Conservation (phyloP, 345 rosid genomes). For the Linum lewisii region DNA sequence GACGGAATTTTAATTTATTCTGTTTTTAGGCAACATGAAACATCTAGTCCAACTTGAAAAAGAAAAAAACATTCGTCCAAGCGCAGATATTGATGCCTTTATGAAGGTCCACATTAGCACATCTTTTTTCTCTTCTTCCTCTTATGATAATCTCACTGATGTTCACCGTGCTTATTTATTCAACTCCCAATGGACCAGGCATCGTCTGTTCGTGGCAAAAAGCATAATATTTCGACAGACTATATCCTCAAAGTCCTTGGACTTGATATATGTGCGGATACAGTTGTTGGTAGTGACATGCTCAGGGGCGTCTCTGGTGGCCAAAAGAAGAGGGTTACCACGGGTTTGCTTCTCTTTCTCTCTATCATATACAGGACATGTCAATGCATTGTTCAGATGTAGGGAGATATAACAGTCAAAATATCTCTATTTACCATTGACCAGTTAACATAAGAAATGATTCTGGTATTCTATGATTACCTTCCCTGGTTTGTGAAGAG, state of each 20-base stretch:
- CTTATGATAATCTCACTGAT: background rate
- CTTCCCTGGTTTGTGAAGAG: background rate
- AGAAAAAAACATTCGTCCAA: constrained; percentile 55
- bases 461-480: background rate
- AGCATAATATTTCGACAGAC: constrained; percentile 72
- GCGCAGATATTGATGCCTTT: constrained; percentile 81
- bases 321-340: constrained; percentile 85
- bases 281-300: constrained; percentile 87
- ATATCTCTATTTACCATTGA: no score
- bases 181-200: constrained; percentile 37
- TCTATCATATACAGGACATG: background rate
- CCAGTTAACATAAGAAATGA: no score
- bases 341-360: constrained; percentile 47
- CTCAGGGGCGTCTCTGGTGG: constrained; percentile 96
- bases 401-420: no score
- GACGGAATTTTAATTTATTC: background rate
- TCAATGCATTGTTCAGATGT: no score
- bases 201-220: constrained; percentile 62
- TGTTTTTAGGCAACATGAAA: constrained; percentile 42
- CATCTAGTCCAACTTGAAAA: constrained; percentile 65
- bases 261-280: constrained; percentile 79
- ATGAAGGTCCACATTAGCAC: constrained; percentile 49
- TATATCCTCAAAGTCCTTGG: constrained; percentile 84
- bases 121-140: background rate
- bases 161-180: constrained; percentile 2